These are phyloP conservation scores for Capsicum baccatum DNA, from an alignment of 257 asterid genomes.

Conservation along the genomic window DNA sequence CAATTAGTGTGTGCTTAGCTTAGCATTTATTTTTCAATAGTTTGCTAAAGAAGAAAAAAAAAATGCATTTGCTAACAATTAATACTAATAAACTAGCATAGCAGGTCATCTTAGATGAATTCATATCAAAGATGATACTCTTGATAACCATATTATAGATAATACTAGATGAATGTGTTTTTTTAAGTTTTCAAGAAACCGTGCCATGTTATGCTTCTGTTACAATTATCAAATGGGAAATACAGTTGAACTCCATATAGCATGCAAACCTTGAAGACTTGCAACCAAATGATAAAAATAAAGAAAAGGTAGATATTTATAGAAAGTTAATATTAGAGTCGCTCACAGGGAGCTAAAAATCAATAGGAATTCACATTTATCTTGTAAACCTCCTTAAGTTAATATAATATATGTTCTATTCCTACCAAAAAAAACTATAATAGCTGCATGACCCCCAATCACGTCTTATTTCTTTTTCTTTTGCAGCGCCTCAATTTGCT, in stretches of 20 bases:
- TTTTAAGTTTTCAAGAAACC: constrained; percentile 14
- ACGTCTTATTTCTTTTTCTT: no score
- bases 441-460: no score
- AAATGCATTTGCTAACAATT: no score
- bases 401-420: no score
- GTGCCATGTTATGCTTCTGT: neutral
- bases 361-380: constrained; percentile 3
- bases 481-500: no score
- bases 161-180: neutral
- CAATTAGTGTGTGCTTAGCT: no score
- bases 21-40: no score
- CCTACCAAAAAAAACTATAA: no score
- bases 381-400: neutral
- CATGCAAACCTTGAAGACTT: constrained; percentile 14
- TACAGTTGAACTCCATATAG: neutral
- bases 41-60: no score
- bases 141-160: neutral
- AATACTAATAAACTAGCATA: neutral
- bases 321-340: constrained; percentile 10
- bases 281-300: constrained; percentile 9
- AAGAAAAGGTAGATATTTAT: constrained; percentile 2
- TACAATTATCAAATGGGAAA: constrained; percentile 3
- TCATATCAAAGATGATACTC: constrained; percentile 4
- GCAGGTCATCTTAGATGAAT: constrained; percentile 13
- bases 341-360: neutral